These are phyloP conservation scores for Diplosphaera chodatii DNA, from an alignment of 139 green algal species.

Conservation along the genomic window DNA sequence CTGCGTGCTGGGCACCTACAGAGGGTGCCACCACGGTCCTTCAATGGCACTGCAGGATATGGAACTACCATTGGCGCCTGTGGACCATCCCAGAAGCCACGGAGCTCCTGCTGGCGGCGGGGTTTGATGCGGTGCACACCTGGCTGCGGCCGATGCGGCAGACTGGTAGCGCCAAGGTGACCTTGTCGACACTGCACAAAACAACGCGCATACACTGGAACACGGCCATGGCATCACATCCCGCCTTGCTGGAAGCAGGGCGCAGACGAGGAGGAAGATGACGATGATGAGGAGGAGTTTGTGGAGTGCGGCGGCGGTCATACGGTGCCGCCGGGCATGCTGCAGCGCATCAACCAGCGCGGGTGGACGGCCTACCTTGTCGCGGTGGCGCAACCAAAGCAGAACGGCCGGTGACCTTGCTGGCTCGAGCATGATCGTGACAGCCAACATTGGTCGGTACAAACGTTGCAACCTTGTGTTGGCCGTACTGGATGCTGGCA, in stretches of 20 bases:
- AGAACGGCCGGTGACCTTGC: no score
- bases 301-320: background rate
- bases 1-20: no score
- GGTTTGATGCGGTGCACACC: constrained; percentile 7
- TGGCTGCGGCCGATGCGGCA: background rate
- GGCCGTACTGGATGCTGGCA: no score
- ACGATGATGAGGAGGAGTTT: background rate
- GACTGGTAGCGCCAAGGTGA: background rate
- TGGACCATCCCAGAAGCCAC: constrained; percentile 19
- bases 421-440: no score
- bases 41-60: background rate
- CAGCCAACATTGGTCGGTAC: no score
- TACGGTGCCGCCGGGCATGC: background rate
- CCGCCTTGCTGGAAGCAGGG: no score
- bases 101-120: constrained; percentile 12
- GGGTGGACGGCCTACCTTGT: background rate
- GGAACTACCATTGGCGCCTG: constrained; percentile 17
- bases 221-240: no score
- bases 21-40: background rate
- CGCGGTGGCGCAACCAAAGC: background rate
- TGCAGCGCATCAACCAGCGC: background rate
- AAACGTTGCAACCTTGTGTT: no score
- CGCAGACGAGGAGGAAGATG: background rate
- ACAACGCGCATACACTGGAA: no score
- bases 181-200: no score